Base-by-base conservation (phyloP, 2,329 filamentous ascomycete species). In the Amphichorda felina region DNA sequence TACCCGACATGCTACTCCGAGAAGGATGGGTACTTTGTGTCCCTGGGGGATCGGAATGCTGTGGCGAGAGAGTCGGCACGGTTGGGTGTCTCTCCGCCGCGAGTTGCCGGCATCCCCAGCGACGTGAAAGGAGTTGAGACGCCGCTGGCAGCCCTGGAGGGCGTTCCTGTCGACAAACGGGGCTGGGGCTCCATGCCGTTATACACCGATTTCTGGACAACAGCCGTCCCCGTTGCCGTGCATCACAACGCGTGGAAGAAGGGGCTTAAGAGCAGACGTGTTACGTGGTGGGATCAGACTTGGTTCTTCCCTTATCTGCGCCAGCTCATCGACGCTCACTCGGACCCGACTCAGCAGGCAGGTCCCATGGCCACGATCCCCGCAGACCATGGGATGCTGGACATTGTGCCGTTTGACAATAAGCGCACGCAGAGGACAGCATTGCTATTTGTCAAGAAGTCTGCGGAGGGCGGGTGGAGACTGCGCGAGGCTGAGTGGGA, bases 271-370 rank as follows among this genome's bases (percentile, higher is more conserved):
- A 33, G 34, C 3, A 38, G 42, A 14, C 43, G 43, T 17, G 36
- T 32, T 2, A 21, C 34, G 4, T 51, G 49, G 47, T 50, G 49
- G 49, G 40, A 44, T 14, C 40, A 43, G 26, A 41, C 38, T 3
- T 51, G 47, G 48, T 49, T 40, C 16, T 42, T 43, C 16, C 43
- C 40, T 2, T 34, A 44, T 14, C 41, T 51, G 8, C 40, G 44
- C 25, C 33, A 35, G 5, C 38, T 50, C 2, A 10, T 35, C n/a
- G 13, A 6, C 13, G 27, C 27, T 16, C 13, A 29, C 13, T 29
- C 27, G n/a, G 27, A 6, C 6, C 27, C 27, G 27, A 16, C 13
- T 13, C 6, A 16, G 5, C 6, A 29, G 7, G 13, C 15, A n/a
- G 27, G 13, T 7, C 27, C 27, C 7, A 6, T 29, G 13, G 27